These are phyloP conservation scores for Aureobasidium namibiae DNA, from an alignment of 2,329 filamentous ascomycete species.

Conservation along the genomic window DNA sequence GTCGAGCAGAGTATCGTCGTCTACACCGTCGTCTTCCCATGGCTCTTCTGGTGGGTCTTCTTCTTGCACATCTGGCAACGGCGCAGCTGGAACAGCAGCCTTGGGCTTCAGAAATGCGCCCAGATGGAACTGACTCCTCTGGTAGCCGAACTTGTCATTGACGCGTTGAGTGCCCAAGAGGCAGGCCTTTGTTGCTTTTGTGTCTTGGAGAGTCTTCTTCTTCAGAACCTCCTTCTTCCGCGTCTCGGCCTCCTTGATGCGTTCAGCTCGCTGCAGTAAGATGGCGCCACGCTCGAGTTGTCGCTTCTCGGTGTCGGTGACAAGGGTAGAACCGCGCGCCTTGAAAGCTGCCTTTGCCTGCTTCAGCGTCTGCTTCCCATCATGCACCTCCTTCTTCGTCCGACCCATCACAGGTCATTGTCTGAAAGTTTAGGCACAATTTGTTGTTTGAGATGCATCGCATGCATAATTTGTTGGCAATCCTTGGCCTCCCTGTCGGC, in stretches of 20 bases:
- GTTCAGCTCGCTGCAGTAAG: constrained; percentile 27
- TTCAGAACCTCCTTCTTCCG: constrained; percentile 22
- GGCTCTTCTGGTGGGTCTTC: neutral
- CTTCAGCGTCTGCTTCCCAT: constrained; percentile 24
- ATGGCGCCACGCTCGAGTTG: constrained; percentile 27
- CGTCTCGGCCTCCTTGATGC: constrained; percentile 26
- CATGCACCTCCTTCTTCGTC: constrained; percentile 7
- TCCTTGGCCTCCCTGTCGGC: neutral
- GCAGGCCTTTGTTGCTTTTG: constrained; percentile 14
- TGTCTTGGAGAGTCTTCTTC: constrained; percentile 21
- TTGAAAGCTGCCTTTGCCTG: constrained; percentile 31
- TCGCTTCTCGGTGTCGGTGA: constrained; percentile 25
- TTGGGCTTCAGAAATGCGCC: constrained; percentile 25
- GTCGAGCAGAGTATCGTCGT: constrained; percentile 25
- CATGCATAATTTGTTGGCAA: constrained; percentile 10
- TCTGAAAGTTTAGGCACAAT: constrained; percentile 3
- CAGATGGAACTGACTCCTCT: constrained; percentile 28
- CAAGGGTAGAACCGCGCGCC: constrained; percentile 22
- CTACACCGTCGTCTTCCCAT: constrained; percentile 20
- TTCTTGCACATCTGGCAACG: neutral
- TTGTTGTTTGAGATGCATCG: neutral
- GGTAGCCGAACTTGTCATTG: constrained; percentile 27
- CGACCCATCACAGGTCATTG: constrained; percentile 5
- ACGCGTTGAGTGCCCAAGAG: constrained; percentile 24
- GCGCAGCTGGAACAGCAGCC: neutral